Conservation (phyloP, 1,139 yeast species). For the Zygosaccharomyces sapae region DNA sequence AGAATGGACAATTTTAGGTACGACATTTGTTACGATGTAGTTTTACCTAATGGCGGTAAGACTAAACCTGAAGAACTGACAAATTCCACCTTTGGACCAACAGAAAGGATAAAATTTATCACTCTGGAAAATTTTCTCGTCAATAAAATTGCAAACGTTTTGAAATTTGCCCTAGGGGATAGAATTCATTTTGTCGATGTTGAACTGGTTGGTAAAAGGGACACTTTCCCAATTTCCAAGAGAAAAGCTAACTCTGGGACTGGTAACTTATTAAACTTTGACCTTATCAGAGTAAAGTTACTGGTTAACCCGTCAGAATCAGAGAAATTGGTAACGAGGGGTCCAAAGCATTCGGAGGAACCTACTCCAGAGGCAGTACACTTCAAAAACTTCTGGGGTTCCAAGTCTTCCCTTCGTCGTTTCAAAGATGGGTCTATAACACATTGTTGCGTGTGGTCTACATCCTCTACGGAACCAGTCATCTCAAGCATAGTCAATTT, state of each 20-base stretch:
- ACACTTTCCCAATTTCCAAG: conserved; percentile 45
- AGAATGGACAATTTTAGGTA: conserved; percentile 53
- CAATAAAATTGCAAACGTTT: conserved; percentile 56
- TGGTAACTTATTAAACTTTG: conserved; percentile 29
- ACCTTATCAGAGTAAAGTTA: conserved; percentile 53
- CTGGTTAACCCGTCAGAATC: conserved; percentile 67
- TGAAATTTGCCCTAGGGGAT: conserved; percentile 63
- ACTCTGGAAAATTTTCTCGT: conserved; percentile 65
- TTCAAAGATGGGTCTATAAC: conserved; percentile 86
- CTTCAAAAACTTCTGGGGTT: conserved; percentile 88
- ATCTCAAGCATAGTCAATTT: conserved; percentile 63
- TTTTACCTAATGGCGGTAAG: conserved; percentile 34
- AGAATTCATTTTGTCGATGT: conserved; percentile 47
- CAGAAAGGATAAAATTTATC: conserved; percentile 68
- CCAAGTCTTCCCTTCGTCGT: conserved; percentile 76
- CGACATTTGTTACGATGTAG: conserved; percentile 58
- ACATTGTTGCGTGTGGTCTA: conserved; percentile 85
- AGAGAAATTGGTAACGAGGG: conserved; percentile 79
- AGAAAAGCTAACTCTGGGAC: conserved; percentile 43
- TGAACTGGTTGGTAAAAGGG: conserved; percentile 26
- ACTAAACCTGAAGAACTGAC: conserved; percentile 24
- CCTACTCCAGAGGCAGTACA: conserved; percentile 53
- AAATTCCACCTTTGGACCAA: conserved; percentile 50
- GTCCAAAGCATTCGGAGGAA: conserved; percentile 58
- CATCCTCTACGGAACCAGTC: conserved; percentile 56